Base-by-base conservation (phyloP, 1,284 basidiomycete species). In the Trichosporon faecale region DNA sequence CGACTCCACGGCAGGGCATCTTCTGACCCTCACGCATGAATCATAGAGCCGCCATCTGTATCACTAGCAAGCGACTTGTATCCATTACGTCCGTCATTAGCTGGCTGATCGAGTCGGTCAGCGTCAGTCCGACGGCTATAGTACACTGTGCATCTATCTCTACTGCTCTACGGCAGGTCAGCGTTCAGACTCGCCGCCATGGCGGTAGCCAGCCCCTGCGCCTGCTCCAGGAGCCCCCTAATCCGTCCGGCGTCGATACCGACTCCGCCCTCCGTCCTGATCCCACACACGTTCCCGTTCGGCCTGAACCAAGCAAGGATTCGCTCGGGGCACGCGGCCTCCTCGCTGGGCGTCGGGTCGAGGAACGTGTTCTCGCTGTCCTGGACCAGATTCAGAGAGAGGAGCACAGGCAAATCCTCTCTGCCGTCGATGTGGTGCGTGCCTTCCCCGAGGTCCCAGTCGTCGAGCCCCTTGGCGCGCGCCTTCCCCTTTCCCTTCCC, bases 401-500 rank as follows among this genome's bases (percentile, higher is more conserved):
- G 76, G 37, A 81, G 69, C 1, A 83, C 81, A 1, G 83, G 82
- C 57, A 84, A 67, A 2, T 74, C 69, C 25, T 80, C 76, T 65
- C 82, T 73, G 0, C 72, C 74, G n/a, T 74, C 35, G 64, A 80
- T 40, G n/a, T 35, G 67, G 35, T 72, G 69, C 2, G 72, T 63
- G 11, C 77, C 79, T 21, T 76, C 79, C 66, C 80, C 81, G 67
- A 84, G 65, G 72, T 84, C 83, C 83, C 83, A 84, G 66, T 83
- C 82, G 61, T 84, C 83, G 2, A 74, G 78, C 3, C 80, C 80
- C n/a, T 75, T 72, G 0, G 74, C 75, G 0, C 76, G 66, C 21
- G 74, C 72, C 29, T 69, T 72, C 0, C 72, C 74, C 65, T 75
- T 78, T 0, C 76, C 78, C 63, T 79, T 80, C 11, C 72, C 76